Evolutionary conservation across 805 yeast genomes (phyloP), one percentile per base, ranked within the genome.

Genomic region (Barnettozyma botsteinii): DNA sequence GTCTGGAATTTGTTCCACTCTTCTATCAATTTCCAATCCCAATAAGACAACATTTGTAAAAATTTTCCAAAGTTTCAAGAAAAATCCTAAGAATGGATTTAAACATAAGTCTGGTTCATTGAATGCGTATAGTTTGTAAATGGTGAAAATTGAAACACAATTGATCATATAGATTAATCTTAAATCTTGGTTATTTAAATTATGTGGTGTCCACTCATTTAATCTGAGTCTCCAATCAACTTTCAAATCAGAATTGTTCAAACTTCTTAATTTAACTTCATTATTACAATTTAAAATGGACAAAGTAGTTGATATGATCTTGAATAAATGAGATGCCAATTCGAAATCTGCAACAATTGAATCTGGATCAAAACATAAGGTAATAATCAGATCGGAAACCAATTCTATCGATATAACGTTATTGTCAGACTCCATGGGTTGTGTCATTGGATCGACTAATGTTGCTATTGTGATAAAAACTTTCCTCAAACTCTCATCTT

Each of bases 31-130:
- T 49, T 79, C 84, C 7, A 83, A 59, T 0, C 86, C 85, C 7
- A 77, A 58, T 9, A 75, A 57, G 1, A 83, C 68, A 3, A 79
- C 67, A 43, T 70, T 70, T 2, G 88, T 79, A 50, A 77, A 75
- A 31, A 74, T 69, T 49, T 80, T 79, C 91, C 93, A 84, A 6
- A 76, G 53, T 34, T 75, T 73, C 9, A 81, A 60, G 44, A 79
- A 72, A 34, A 69, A 66, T 17, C 73, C 72, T 34, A 77, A 53
- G 51, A 79, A 84, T 17, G 93, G 93, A 51, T 81, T 81, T 37
- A 75, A 47, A 17, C 71, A 66, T 7, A 73, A 51, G 43, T 69
- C 72, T 35, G 62, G 61, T 10, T 55, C 56, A 23, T 49, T 46
- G 11, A 43, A 49, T 6, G 52, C 53, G 49, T 67, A 70, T 7